Evolutionary conservation across 2,329 filamentous ascomycete species (phyloP).

Genomic region (Aspergillus sp.): DNA sequence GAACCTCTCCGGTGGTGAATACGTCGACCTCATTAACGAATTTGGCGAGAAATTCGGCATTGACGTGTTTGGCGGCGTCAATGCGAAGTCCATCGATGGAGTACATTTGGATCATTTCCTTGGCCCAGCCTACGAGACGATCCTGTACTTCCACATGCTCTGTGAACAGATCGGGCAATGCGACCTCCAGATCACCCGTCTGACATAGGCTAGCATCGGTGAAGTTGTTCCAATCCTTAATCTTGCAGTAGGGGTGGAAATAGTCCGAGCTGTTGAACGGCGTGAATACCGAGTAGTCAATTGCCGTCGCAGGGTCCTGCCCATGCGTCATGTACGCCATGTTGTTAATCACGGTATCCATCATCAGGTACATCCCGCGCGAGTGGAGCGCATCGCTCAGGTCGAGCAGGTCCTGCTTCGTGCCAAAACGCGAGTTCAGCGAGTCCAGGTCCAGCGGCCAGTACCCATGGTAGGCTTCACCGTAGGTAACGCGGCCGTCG

Average conservation of each 20-base stretch:
- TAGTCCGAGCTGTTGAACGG: slow-evolving; percentile 26
- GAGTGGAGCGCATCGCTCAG: slow-evolving; percentile 45
- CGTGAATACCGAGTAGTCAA: slow-evolving; percentile 25
- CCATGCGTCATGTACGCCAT: slow-evolving; percentile 35
- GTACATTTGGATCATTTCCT: slow-evolving; percentile 42
- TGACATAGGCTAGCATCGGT: slow-evolving; percentile 46
- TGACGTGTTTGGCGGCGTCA: slow-evolving; percentile 49
- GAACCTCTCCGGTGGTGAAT: slow-evolving; percentile 49
- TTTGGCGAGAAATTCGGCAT: slow-evolving; percentile 39
- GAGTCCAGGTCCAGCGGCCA: slow-evolving; percentile 48
- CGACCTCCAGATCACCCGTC: slow-evolving; percentile 48
- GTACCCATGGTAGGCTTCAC: slow-evolving; percentile 51
- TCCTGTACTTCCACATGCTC: slow-evolving; percentile 40
- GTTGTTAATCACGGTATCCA: slow-evolving; percentile 53
- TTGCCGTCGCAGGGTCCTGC: slow-evolving; percentile 19
- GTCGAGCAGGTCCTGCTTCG: slow-evolving; percentile 45
- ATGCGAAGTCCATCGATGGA: slow-evolving; percentile 51
- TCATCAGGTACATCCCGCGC: slow-evolving; percentile 52
- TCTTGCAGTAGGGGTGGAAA: slow-evolving; percentile 28
- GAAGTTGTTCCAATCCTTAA: slow-evolving; percentile 34
- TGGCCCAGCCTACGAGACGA: slow-evolving; percentile 43
- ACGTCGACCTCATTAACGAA: slow-evolving; percentile 36
- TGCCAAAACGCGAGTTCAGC: slow-evolving; percentile 51
- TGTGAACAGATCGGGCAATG: slow-evolving; percentile 48
- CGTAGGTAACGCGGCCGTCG: slow-evolving; percentile 35